Evolutionary conservation across 202 grass and related monocot genomes (phyloP), one percentile per base, ranked within the genome.

Genomic region (Schoenoplectus tabernaemontani): DNA sequence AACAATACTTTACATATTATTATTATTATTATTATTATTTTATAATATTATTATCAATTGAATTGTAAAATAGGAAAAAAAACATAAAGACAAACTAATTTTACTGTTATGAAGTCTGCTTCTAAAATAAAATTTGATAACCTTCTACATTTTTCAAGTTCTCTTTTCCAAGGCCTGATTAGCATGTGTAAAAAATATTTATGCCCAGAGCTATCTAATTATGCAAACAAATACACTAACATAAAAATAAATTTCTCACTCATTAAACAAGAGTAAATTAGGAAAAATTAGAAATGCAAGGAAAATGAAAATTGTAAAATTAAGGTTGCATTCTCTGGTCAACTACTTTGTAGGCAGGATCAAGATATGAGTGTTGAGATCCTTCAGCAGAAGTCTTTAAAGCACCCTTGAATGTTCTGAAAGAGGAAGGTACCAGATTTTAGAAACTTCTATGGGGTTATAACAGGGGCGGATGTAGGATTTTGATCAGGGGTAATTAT

Each of bases 251-350:
- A 1, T 9, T 33, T 74, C 44, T 33, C 12, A 74, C 12, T 53
- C 6, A 51, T 33, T 33, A 15, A 10, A 34, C 43, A 58, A 72
- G 33, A 60, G 78, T 8, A 22, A 53, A 9, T 74, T 17, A 51
- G 43, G 34, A 66, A n/a, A 53, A 51, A 51, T 70, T 38, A 59
- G 23, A 61, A 71, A 47, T 77, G 42, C 41, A 36, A 60, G 6
- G 16, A 62, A 60, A 23, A 64, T 81, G 37, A 75, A 44, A 83
- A 30, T n/a, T 23, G 33, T 38, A 46, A 68, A 72, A 82, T 38
- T 59, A 62, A 90, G 86, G 89, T 91, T 93, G 93, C 94, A 82
- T 74, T 78, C 91, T 97, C 36, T 92, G 82, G 56, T 91, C 91
- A 69, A 59, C 91, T 80, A 80, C 91, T 83, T 93, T 87, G 68